Evolutionary conservation across 176 grass and related monocot genomes (phyloP), one percentile per base, ranked within the genome.

Genomic region (Bromus sterilis): DNA sequence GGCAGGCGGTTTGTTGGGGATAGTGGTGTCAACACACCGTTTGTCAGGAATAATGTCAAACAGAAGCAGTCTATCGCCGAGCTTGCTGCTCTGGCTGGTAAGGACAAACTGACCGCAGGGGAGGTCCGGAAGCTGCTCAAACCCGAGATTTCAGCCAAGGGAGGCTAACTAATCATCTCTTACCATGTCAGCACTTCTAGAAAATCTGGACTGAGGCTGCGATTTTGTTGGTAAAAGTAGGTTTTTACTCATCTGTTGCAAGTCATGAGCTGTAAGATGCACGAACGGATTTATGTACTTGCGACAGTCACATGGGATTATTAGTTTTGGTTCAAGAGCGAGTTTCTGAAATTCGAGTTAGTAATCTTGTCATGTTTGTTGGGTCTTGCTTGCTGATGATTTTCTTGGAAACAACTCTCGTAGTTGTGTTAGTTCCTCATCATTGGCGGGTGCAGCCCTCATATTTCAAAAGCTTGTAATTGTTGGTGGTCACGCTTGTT

Each of bases 61-160:
- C 81, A 86, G 79, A 82, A 59, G 18, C 61, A 51, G 21, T 80
- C 41, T 1, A 66, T 79, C 16, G 41, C 60, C 0, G 60, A 58
- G 16, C 65, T 69, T 42, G 79, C 66, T 82, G 66, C 91, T 82
- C 82, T 99, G 67, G 96, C 91, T 68, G 71, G 79, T 56, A 95
- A 99, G 78, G 86, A 89, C 64, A 91, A 82, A 83, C 78, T 95
- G 61, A 90, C 43, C 23, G 89, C 85, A 37, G 83, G 80, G 36
- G 96, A 99, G 76, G 86, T 95, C 44, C 85, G 80, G 44, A 89
- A 84, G 75, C 86, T 99, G 31, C 80, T 95, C 36, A 91, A 95
- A 61, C 76, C 93, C 0, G 75, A 86, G 49, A 86, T 86, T 42
- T 77, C 76, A 66, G 90, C 79, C 71, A 84, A 82, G 63, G 79